Evolutionary conservation across 805 yeast species (phyloP), one percentile per base, ranked within the genome.

Genomic region (Trichomonascus vanleenenianus): DNA sequence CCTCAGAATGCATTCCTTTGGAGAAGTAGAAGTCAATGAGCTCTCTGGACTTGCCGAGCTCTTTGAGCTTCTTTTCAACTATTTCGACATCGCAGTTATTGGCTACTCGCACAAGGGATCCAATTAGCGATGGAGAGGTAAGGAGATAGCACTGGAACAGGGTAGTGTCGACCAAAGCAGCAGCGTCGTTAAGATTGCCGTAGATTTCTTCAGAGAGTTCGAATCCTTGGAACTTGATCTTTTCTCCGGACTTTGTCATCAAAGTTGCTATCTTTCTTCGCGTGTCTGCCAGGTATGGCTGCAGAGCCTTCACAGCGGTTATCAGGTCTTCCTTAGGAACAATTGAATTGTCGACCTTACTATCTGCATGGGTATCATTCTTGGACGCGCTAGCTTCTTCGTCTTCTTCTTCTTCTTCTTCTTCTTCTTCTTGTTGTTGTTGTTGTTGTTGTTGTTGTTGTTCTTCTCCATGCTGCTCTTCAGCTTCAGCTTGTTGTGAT

Each of bases 11-110:
- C 40, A 74, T 58, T 1, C 64, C 59, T 43, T 81, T 68, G n/a
- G 82, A 76, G 53, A 68, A 79, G 54, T 83, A 85, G 57, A 85
- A 89, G 56, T 85, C 95, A 7, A 86, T 72, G 36, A 89, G 67
- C 55, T 87, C 96, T 30, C 74, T 74, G 54, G 76, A 75, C 57
- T 76, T 73, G 2, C 69, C 65, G 6, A 72, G 66, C 3, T 64
- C 57, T 6, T 49, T 45, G 25, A 87, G 71, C 42, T 75, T 72
- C 9, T 64, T 61, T 41, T 76, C 75, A 1, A 86, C 95, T 2
- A 76, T 70, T 1, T 69, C 66, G 3, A 81, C 72, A 54, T 82
- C 81, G 65, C 97, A 87, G 53, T 71, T 68, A 60, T 89, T 93
- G 22, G 77, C 75, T 1, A 87, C 72, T 41, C 97, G 70, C 3